A percentile compares a stretch with the other conserved stretches of the same genome.
Conservation (phyloP, 148 eudicot species). For the Rhododendron mucronatum region DNA sequence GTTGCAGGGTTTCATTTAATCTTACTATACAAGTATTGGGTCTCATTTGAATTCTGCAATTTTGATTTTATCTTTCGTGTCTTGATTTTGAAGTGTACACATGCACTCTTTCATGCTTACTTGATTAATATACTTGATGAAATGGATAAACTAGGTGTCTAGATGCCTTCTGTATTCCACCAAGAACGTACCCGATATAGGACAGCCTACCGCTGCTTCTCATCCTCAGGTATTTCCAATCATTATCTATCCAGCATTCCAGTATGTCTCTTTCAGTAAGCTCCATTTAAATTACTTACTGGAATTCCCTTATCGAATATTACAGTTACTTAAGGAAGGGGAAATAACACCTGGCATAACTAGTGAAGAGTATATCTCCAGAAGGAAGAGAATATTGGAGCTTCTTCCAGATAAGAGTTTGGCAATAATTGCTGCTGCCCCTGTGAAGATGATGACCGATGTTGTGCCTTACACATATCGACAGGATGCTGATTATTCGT, state of each 20-base stretch:
- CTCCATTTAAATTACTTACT: not conserved
- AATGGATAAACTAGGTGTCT: constrained; percentile 29
- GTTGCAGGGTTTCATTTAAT: not conserved
- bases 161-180: constrained; percentile 34
- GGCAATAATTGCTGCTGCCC: constrained; percentile 78
- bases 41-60: not conserved
- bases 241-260: not conserved
- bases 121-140: constrained; percentile 4
- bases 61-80: not conserved
- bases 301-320: not conserved
- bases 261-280: not conserved
- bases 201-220: constrained; percentile 76
- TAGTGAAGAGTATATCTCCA: constrained; percentile 59
- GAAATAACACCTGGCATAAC: constrained; percentile 79
- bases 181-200: constrained; percentile 44
- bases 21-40: not conserved
- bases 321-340: constrained; percentile 71
- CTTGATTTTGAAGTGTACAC: not conserved
- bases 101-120: not conserved
- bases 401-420: constrained; percentile 80
- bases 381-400: constrained; percentile 73
- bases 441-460: constrained; percentile 93
- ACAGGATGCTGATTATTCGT: constrained; percentile 78
- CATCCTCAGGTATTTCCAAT: constrained; percentile 69
- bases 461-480: constrained; percentile 87